A percentile compares a stretch with the other conserved stretches of the same genome.
Conservation (phyloP, 1,284 basidiomycete genomes). For the Apiotrichum gamsii region DNA sequence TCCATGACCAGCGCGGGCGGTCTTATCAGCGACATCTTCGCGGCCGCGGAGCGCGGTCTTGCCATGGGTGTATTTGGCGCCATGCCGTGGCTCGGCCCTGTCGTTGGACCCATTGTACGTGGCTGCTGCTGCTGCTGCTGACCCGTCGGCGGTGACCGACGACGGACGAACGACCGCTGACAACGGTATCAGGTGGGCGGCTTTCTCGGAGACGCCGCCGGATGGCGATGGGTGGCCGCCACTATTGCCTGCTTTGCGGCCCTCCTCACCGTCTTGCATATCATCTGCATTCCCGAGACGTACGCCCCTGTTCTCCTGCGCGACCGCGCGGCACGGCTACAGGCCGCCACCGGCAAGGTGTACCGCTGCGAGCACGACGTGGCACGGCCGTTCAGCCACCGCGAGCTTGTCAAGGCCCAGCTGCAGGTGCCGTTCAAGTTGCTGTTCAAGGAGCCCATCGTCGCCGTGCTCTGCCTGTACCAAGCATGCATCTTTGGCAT, state of each 20-base stretch:
- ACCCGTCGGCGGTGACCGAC: slow-evolving; percentile 46
- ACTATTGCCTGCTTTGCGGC: slow-evolving; percentile 54
- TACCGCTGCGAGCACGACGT: slow-evolving; percentile 45
- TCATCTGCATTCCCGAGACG: slow-evolving; percentile 46
- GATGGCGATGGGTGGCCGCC: slow-evolving; percentile 57
- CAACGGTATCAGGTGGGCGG: slow-evolving; percentile 20
- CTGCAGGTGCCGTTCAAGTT: slow-evolving; percentile 45
- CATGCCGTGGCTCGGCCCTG: slow-evolving; percentile 47
- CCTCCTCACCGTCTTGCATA: slow-evolving; percentile 32
- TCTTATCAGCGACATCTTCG: slow-evolving; percentile 46
- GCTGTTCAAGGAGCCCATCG: slow-evolving; percentile 47
- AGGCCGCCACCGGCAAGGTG: slow-evolving; percentile 41
- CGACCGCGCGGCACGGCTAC: slow-evolving; percentile 35
- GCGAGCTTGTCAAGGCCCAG: slow-evolving; percentile 37
- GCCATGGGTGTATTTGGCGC: slow-evolving; percentile 52
- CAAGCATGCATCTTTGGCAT: slow-evolving; percentile 45
- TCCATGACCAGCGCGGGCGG: slow-evolving; percentile 49
- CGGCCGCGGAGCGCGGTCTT: slow-evolving; percentile 42
- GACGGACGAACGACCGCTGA: slow-evolving; percentile 40
- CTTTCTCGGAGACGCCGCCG: slow-evolving; percentile 33
- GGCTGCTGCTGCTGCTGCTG: slow-evolving; percentile 50
- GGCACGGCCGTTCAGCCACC: slow-evolving; percentile 32
- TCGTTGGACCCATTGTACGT: slow-evolving; percentile 35
- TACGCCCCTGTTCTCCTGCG: slow-evolving; percentile 47
- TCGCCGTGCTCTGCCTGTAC: slow-evolving; percentile 48